Percentiles rank a stretch among this genome's conserved stretches.
Conservation (phyloP, 2,329 filamentous ascomycete genomes). For the Talaromyces sp. region DNA sequence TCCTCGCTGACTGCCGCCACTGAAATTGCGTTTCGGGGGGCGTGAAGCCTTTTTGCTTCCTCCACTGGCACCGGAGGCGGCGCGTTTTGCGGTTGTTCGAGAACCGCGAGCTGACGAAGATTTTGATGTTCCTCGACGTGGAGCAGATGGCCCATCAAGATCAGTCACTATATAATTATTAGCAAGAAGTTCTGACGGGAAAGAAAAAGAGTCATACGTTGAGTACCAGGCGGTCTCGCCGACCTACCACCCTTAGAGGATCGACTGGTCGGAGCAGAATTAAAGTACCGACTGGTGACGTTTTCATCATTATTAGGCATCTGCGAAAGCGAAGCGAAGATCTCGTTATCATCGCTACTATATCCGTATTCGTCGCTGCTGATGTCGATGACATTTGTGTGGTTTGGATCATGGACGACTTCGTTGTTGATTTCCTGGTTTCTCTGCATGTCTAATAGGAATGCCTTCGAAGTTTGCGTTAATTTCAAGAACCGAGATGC, state of each 20-base stretch:
- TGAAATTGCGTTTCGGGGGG: not conserved
- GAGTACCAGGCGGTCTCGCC: constrained; percentile 1
- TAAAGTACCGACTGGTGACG: constrained; percentile 31
- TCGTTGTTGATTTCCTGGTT: constrained; percentile 37
- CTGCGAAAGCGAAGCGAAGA: constrained; percentile 23
- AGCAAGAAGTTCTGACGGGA: not conserved
- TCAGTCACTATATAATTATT: constrained; percentile 4
- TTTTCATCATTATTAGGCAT: not conserved
- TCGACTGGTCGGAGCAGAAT: constrained; percentile 12
- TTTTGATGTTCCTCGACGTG: constrained; percentile 1
- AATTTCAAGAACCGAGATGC: constrained; percentile 39
- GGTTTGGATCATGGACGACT: constrained; percentile 39
- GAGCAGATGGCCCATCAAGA: not conserved
- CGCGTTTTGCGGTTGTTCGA: not conserved
- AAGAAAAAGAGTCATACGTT: not conserved
- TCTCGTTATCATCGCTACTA: constrained; percentile 25
- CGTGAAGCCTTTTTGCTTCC: not conserved
- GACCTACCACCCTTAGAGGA: not conserved
- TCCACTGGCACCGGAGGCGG: not conserved
- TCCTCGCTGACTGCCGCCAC: not conserved
- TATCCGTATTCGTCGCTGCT: constrained; percentile 37
- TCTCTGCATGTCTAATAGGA: constrained; percentile 39
- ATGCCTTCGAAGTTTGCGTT: constrained; percentile 30
- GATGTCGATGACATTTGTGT: constrained; percentile 41
- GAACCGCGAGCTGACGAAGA: constrained; percentile 4